These are phyloP conservation scores for Lachnellula subtilissima DNA, from an alignment of 2,329 filamentous ascomycete genomes.

Conservation along the genomic window DNA sequence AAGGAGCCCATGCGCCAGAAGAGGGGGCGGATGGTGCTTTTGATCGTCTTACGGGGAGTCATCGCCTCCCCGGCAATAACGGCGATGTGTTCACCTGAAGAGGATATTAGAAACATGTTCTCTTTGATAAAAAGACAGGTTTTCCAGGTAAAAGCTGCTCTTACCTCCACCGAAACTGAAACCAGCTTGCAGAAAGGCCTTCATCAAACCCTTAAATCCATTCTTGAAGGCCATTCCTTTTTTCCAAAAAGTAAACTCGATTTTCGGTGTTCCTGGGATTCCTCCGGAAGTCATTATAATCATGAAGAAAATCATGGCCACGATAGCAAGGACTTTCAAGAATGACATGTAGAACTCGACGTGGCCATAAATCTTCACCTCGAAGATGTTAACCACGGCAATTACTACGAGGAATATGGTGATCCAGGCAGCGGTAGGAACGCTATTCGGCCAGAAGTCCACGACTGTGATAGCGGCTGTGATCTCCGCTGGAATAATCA, in stretches of 20 bases:
- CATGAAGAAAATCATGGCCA: slow-evolving; percentile 57
- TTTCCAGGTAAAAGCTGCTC: not conserved
- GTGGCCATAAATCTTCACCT: slow-evolving; percentile 50
- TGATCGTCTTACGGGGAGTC: slow-evolving; percentile 45
- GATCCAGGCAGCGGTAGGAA: slow-evolving; percentile 50
- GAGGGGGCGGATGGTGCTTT: slow-evolving; percentile 36
- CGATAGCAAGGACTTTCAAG: slow-evolving; percentile 51
- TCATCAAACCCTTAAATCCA: slow-evolving; percentile 58
- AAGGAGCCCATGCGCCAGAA: slow-evolving; percentile 41
- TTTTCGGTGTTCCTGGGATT: slow-evolving; percentile 30
- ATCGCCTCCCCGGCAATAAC: slow-evolving; percentile 52
- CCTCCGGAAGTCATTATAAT: slow-evolving; percentile 53
- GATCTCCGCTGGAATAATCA: slow-evolving; percentile 47
- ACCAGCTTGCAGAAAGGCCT: slow-evolving; percentile 56
- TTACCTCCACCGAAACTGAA: slow-evolving; percentile 54
- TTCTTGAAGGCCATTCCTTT: slow-evolving; percentile 49
- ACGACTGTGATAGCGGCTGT: slow-evolving; percentile 51
- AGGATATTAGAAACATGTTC: not conserved
- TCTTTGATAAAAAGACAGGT: not conserved
- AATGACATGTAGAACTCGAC: slow-evolving; percentile 53
- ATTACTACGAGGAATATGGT: slow-evolving; percentile 44
- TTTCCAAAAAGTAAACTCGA: slow-evolving; percentile 46
- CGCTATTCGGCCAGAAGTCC: slow-evolving; percentile 45
- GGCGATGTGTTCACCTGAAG: slow-evolving; percentile 49
- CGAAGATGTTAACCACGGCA: slow-evolving; percentile 43